Evolutionary conservation across 441 rosid genomes (phyloP), one percentile per base, ranked within the genome.

Genomic region (Croton laevigatus): DNA sequence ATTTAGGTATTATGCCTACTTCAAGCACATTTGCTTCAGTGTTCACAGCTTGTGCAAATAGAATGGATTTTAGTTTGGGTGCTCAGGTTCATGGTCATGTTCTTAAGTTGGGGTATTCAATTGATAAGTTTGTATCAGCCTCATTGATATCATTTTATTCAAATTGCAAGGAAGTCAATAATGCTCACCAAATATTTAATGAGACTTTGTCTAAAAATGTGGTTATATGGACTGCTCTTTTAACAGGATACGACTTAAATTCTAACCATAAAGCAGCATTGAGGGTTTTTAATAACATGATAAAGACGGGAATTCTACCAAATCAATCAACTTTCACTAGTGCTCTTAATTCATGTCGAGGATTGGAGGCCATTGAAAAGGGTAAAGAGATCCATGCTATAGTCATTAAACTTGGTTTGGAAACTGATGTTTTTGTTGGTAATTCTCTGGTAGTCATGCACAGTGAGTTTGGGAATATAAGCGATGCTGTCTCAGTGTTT

Each of bases 381-480:
- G 93, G 95, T 71, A 89, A 73, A 67, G 89, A 80, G 85, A 72
- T 89, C 57, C 98, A 90, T 66, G 66, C 88, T 0, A 66, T 85
- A 45, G 82, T 83, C 0, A 17, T 83, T 68, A 93, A 83, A 75
- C 79, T 90, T 68, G 89, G 90, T 72, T 69, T 90, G 65, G 87
- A 52, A 71, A 71, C 69, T 59, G 89, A 87, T 79, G 70, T 72
- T 40, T 89, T 80, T 79, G 93, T 87, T 7, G 88, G 96, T 14
- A 92, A 90, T 81, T 87, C 96, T 78, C 85, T 92, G 6, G 36
- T 83, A 60, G 90, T 82, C 67, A 81, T 90, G 96, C 87, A 90
- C 59, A 62, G 79, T 20, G 84, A 83, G 44, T 85, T 91, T 75
- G 96, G 96, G 48, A 80, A 74, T 40, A 45, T 80, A 22, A 71